phyloP scores from a whole-genome alignment of 768 basidiomycete species.

The Boletus subcaerulescens region DNA sequence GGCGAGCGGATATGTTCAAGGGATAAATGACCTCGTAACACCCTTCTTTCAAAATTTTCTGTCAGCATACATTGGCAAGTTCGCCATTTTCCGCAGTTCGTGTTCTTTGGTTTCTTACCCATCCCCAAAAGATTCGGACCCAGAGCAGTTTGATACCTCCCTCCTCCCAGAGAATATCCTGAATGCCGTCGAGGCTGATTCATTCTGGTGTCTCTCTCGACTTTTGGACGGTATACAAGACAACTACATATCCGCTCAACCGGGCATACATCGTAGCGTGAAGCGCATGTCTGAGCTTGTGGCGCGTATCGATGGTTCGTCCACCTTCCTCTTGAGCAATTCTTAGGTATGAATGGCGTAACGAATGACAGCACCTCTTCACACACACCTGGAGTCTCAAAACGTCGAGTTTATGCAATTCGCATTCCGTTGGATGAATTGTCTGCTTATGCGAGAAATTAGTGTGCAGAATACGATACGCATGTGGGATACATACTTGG shows the following conservation, averaged over 20 bases:
- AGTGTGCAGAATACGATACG: slow-evolving; percentile 94
- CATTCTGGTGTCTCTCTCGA: slow-evolving; percentile 97
- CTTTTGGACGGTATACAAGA: slow-evolving; percentile 97
- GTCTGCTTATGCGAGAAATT: slow-evolving; percentile 95
- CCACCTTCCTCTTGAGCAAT: not conserved
- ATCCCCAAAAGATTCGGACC: slow-evolving; percentile 69
- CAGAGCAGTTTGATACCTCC: slow-evolving; percentile 82
- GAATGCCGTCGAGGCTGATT: slow-evolving; percentile 91
- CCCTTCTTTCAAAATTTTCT: slow-evolving; percentile 98
- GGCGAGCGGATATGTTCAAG: slow-evolving; percentile 97
- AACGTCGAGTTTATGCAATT: slow-evolving; percentile 99
- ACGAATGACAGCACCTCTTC: slow-evolving; percentile 65
- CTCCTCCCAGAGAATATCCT: slow-evolving; percentile 67
- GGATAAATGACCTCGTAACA: slow-evolving; percentile 96
- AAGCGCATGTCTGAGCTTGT: slow-evolving; percentile 93
- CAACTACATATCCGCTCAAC: slow-evolving; percentile 96
- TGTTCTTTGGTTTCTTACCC: slow-evolving; percentile 2
- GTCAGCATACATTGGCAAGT: slow-evolving; percentile 86
- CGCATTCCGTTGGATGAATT: slow-evolving; percentile 99
- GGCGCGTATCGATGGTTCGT: slow-evolving; percentile 78
- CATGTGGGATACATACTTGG: slow-evolving; percentile 99
- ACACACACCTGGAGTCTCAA: slow-evolving; percentile 80
- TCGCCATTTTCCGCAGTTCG: not conserved
- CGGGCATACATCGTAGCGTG: slow-evolving; percentile 93
- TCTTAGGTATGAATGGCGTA: too few relatives aligned